Evolutionary conservation across 345 rosid species (phyloP), one percentile per base, ranked within the genome.

Genomic region (Brassica incana): DNA sequence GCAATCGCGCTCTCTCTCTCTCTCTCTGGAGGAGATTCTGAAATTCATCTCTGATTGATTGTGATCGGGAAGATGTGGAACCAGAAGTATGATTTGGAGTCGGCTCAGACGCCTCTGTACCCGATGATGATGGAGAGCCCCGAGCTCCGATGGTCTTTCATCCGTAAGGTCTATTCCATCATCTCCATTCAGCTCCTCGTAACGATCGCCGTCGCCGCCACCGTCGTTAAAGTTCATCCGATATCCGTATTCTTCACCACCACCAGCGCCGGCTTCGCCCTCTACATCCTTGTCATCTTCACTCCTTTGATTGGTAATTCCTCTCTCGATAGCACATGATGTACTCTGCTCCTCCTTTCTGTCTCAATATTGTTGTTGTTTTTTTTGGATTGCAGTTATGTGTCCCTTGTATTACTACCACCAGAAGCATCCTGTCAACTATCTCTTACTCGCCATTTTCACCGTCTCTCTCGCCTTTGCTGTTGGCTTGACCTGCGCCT

Each of bases 61-160:
- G 2, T 70, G 16, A 23, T 25, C 33, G 8, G 40, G 8, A 78
- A 59, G 78, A 92, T 90, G 94, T 91, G 90, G 92, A 40, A 56
- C 25, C 88, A 81, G 56, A 91, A 90, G 84, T 33, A 14, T 62
- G 97, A 95, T 72, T 65, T 85, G 86, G 99, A 95, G 86, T 79
- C 88, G 20, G 97, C 94, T 7, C 68, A 86, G 6, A 82, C 81
- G 77, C 95, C 91, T 62, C 88, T 92, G 67, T 92, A 91, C 73
- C 99, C 99, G 56, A 84, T 74, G 92, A 95, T 92, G 99, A 77
- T 85, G 6, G 99, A 95, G 82, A 85, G 85, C 77, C 95, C 97
- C 67, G 88, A 90, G 84, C 86, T 95, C 78, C 90, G 99, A 7
- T 95, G 99, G 97, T 80, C 90, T 33, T 95, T 95, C 83, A 95